These are phyloP conservation scores for Chimonanthus praecox DNA, from an alignment of 164 flowering plant genomes.

Conservation along the genomic window DNA sequence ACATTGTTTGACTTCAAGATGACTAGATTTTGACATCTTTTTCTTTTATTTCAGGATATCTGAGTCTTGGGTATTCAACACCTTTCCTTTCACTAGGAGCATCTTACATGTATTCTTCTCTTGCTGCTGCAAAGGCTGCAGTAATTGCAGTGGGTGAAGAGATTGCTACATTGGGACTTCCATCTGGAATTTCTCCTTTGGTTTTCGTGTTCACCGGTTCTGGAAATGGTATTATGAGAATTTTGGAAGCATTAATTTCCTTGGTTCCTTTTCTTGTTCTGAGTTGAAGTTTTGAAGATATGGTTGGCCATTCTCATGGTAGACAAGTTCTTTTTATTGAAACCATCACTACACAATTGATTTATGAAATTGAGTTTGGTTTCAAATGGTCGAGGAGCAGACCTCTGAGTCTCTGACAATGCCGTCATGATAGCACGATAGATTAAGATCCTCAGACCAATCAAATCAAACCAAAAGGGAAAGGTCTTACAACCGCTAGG, in stretches of 20 bases:
- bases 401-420: too few relatives aligned
- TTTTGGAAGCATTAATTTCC: not conserved
- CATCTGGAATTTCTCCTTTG: conserved; percentile 81
- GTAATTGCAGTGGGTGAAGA: conserved; percentile 95
- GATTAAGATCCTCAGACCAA: too few relatives aligned
- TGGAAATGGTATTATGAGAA: conserved; percentile 71
- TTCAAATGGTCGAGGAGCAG: too few relatives aligned
- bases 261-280: not conserved
- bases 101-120: conserved; percentile 91
- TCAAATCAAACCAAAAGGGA: too few relatives aligned
- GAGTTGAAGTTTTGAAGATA: not conserved
- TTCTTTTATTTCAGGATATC: conserved; percentile 53
- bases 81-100: conserved; percentile 91
- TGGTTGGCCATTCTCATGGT: too few relatives aligned
- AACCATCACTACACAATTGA: too few relatives aligned
- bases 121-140: conserved; percentile 98
- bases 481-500: too few relatives aligned
- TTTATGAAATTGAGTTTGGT: too few relatives aligned
- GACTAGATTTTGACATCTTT: not conserved
- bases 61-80: conserved; percentile 90
- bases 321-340: too few relatives aligned
- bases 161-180: conserved; percentile 79
- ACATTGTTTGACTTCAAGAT: not conserved
- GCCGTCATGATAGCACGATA: too few relatives aligned
- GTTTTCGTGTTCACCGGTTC: conserved; percentile 90